Evolutionary conservation across 2,329 filamentous ascomycete genomes (phyloP), one percentile per base, ranked within the genome.

Genomic region (Diaporthe helianthi): DNA sequence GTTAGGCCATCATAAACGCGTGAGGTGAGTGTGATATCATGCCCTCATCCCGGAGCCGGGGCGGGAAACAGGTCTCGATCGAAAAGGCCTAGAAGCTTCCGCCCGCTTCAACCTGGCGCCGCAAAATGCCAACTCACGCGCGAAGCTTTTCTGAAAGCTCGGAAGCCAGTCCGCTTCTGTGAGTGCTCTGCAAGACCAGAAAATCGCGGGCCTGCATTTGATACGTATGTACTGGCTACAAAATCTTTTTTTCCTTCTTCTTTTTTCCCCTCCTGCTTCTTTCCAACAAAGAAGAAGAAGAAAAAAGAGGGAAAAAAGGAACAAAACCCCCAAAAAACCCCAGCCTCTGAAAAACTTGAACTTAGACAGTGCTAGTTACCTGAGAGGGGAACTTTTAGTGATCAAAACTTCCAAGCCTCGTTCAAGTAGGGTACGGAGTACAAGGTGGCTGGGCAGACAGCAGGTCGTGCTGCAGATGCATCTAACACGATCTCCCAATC

Each of bases 1-100:
- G 19, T 4, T 36, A 49, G 58, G 26, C 41, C 26, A 47, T 61
- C 44, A 19, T 15, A 44, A 33, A 58, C 19, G 41, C 19, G 52
- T 58, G 65, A 67, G 65, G 65, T 67, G 65, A 58, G 22, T 9
- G 65, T 67, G 65, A 67, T 67, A 67, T 67, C 65, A 67, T 67
- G 38, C 15, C n/a, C 15, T 31, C 12, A 8, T n/a, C 26, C 22
- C 13, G 10, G 29, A 44, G 15, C 26, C 15, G 13, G 15, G 29
- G 58, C 58, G 58, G 58, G 44, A 63, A 61, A 61, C 58, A 61
- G 58, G 58, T 46, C 47, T 29, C 26, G 41, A 47, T 41, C 44
- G 49, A 29, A 24, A 49, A 24, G 13, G 58, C 58, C 58, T 63
- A 49, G 58, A 63, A 63, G 58, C 41, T 63, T 63, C 58, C 44